Base-by-base conservation (phyloP, 2,329 filamentous ascomycete genomes). In the Trichoderma atrobrunneum region DNA sequence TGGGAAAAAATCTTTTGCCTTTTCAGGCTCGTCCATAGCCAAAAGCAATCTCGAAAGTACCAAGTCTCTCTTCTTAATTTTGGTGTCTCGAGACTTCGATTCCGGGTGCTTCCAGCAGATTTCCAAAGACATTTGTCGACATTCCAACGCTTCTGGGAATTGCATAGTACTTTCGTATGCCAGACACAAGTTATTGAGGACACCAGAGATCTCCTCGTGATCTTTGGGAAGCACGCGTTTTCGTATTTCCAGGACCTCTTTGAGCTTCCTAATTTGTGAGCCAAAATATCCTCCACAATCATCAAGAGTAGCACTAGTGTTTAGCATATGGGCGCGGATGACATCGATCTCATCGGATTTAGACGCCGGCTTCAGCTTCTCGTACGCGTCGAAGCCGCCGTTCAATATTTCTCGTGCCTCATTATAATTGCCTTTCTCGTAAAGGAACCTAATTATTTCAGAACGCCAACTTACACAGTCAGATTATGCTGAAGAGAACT, bases 211-310 rank as follows among this genome's bases (percentile, higher is more conserved):
- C 10, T 48, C 43, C 21, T 48, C 43, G 1, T 48, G 18, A 48
- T 48, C 1, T 48, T 8, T 8, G 43, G 8, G 0, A 12, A 48
- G n/a, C 0, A 48, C 16, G 3, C 36, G 36, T 43, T 43, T 48
- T n/a, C 43, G n/a, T 21, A 48, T 48, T 10, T 48, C 7, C 3
- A n/a, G 18, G 18, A 48, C 39, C 18, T n/a, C 3, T 7, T 48
- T n/a, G 43, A 48, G 7, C n/a, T 48, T 48, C 1, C 21, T 10
- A 21, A 48, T 48, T 21, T 48, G 43, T 2, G 43, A 48, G 43
- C 21, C n/a, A 48, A 48, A 48, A 21, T 0, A 6, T n/a, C 43
- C 18, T 21, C n/a, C 1, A 3, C 1, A 5, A 0, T 1, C 43
- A n/a, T 48, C 43, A 11, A 48, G 43, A 12, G 2, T 0, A 8